phyloP scores from a whole-genome alignment of 257 asterid genomes.

The Fraxinus americana region DNA sequence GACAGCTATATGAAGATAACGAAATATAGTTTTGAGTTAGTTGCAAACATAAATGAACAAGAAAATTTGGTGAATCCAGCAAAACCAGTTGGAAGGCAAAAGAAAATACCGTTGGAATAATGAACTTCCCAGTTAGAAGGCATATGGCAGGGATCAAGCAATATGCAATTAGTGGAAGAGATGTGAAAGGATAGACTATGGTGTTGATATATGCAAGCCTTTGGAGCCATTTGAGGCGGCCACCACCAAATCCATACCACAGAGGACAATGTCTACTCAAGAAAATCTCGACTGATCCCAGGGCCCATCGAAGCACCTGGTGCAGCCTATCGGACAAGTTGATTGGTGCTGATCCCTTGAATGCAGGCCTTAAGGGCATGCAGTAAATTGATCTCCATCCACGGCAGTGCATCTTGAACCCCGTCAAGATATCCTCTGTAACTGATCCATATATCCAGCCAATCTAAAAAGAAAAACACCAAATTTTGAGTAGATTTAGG shows the following conservation, averaged over 20 bases:
- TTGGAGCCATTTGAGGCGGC: conserved; percentile 89
- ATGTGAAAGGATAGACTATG: conserved; percentile 93
- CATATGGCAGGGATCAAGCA: conserved; percentile 84
- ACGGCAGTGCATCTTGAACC: conserved; percentile 99
- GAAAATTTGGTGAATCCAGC: background rate
- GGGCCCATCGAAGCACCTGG: conserved; percentile 96
- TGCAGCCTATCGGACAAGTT: conserved; percentile 96
- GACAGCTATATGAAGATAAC: conserved; percentile 54
- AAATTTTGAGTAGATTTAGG: conserved; percentile 1
- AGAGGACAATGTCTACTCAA: conserved; percentile 91
- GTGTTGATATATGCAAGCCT: conserved; percentile 92
- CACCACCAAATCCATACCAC: conserved; percentile 96
- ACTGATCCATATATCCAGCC: conserved; percentile 99
- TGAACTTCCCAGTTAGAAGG: conserved; percentile 91
- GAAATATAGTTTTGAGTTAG: background rate
- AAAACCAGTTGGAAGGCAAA: background rate
- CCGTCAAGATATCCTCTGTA: conserved; percentile 93
- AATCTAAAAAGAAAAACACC: conserved; percentile 47
- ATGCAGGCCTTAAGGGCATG: conserved; percentile 95
- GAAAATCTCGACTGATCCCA: conserved; percentile 95
- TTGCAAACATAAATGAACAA: background rate
- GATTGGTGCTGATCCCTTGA: conserved; percentile 98
- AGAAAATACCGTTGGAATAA: conserved; percentile 86
- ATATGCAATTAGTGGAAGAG: conserved; percentile 89
- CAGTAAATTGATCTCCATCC: conserved; percentile 98